Conservation (phyloP, 2,329 filamentous ascomycete genomes). For the Ustilaginoidea virens region DNA sequence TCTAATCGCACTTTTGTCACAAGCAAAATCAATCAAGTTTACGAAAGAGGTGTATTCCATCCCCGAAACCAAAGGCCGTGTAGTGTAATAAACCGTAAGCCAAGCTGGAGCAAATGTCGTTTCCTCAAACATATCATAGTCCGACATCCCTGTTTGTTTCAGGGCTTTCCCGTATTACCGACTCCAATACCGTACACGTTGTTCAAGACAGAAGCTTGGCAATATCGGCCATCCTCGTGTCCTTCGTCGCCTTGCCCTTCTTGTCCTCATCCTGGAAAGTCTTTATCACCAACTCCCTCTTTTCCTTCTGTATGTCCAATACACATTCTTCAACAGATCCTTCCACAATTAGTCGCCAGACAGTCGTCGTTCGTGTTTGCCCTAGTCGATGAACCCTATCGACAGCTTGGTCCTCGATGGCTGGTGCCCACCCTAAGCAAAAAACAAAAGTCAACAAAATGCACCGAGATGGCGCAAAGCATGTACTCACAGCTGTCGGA, state of each 20-base stretch:
- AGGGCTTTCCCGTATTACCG: too few species aligned
- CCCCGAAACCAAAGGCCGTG: too few species aligned
- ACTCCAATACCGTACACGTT: too few species aligned
- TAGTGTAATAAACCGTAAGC: too few species aligned
- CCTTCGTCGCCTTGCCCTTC: constrained; percentile 36
- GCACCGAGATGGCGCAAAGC: background rate
- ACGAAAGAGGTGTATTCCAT: too few species aligned
- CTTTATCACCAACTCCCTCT: constrained; percentile 60
- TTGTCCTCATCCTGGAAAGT: constrained; percentile 59
- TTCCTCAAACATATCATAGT: too few species aligned
- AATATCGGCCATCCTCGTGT: constrained; percentile 41
- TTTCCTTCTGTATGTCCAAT: constrained; percentile 61
- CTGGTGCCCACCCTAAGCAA: constrained; percentile 63
- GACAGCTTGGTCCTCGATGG: constrained; percentile 82
- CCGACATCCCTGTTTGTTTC: too few species aligned
- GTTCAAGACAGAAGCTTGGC: constrained; percentile 26
- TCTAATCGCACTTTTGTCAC: too few species aligned
- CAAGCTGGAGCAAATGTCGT: too few species aligned
- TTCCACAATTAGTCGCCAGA: constrained; percentile 73
- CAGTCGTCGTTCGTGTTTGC: constrained; percentile 62
- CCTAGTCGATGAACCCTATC: constrained; percentile 79
- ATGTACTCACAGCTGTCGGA: constrained; percentile 58
- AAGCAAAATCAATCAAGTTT: too few species aligned
- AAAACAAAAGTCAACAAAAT: constrained; percentile 1
- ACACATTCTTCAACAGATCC: constrained; percentile 69